These are phyloP conservation scores for Micromonas pusilla DNA, from an alignment of 139 green algal genomes.

Conservation along the genomic window DNA sequence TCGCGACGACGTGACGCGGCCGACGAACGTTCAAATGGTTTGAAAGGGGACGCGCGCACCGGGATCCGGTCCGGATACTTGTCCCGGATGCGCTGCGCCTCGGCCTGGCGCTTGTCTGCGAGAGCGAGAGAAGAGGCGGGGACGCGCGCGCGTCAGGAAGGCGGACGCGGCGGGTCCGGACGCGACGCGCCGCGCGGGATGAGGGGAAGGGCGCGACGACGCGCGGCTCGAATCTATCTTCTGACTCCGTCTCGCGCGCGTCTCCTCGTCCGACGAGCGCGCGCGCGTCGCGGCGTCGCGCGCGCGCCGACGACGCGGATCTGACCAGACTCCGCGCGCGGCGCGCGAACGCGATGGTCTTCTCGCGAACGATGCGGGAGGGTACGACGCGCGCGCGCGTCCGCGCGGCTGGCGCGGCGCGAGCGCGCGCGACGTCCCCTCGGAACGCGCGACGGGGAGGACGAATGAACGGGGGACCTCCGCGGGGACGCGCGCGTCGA, in stretches of 20 bases:
- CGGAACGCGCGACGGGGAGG: background rate
- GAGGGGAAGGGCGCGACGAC: background rate
- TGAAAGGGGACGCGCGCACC: too few species aligned
- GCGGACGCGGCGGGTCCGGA: background rate
- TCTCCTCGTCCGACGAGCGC: background rate
- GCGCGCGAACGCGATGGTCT: background rate
- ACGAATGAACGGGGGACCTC: background rate
- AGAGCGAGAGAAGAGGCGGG: background rate
- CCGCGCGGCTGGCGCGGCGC: background rate
- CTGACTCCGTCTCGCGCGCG: background rate
- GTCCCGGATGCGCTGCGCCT: slow-evolving; percentile 86
- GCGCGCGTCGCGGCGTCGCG: background rate
- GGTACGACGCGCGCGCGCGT: too few species aligned
- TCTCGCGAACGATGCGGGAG: background rate
- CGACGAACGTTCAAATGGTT: slow-evolving; percentile 4
- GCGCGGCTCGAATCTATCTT: background rate
- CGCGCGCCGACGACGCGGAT: background rate
- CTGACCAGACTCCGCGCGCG: background rate
- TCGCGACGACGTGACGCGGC: too few species aligned
- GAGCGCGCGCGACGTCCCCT: background rate
- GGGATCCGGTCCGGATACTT: slow-evolving; percentile 96
- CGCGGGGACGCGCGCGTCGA: background rate
- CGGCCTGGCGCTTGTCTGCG: slow-evolving; percentile 89
- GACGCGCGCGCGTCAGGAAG: background rate
- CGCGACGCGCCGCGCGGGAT: background rate